phyloP scores from a whole-genome alignment of 768 basidiomycete species.

The Lactifluus echinatus region DNA sequence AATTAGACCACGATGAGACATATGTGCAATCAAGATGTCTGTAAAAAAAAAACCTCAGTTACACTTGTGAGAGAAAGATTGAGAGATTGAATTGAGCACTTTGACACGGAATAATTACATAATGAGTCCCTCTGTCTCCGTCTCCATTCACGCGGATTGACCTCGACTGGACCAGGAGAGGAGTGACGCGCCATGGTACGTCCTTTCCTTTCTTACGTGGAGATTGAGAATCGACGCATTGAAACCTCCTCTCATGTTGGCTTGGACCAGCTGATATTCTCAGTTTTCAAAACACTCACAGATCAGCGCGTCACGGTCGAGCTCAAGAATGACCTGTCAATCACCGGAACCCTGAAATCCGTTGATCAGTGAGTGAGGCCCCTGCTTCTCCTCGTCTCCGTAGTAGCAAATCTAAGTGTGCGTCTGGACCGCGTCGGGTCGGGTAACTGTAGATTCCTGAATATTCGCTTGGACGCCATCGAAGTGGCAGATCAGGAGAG shows the following conservation, averaged over 20 bases:
- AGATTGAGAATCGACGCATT: neutral
- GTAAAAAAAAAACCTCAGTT: too few relatives aligned
- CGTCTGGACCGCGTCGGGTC: too few relatives aligned
- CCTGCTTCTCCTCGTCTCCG: too few relatives aligned
- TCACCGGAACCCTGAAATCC: conserved; percentile 91
- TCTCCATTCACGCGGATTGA: too few relatives aligned
- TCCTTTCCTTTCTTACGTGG: neutral
- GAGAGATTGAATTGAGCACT: too few relatives aligned
- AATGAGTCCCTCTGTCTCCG: neutral
- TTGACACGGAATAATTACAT: too few relatives aligned
- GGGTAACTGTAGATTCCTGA: conserved; percentile 86
- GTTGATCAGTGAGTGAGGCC: conserved; percentile 89
- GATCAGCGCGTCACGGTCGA: conserved; percentile 96
- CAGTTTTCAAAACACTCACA: conserved; percentile 98
- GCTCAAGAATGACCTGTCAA: conserved; percentile 97
- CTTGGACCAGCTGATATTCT: conserved; percentile 70
- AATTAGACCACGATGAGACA: neutral
- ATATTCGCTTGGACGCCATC: conserved; percentile 93
- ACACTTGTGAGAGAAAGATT: too few relatives aligned
- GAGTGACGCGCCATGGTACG: conserved; percentile 12
- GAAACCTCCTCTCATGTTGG: neutral
- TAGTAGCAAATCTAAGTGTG: too few relatives aligned
- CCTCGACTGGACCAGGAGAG: neutral
- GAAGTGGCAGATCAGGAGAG: conserved; percentile 84
- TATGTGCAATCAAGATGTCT: too few relatives aligned